A percentile compares a stretch with the other conserved stretches of the same genome.
phyloP scores from a whole-genome alignment of 2,329 filamentous ascomycete species.

The Calonectria pseudoturangicola region DNA sequence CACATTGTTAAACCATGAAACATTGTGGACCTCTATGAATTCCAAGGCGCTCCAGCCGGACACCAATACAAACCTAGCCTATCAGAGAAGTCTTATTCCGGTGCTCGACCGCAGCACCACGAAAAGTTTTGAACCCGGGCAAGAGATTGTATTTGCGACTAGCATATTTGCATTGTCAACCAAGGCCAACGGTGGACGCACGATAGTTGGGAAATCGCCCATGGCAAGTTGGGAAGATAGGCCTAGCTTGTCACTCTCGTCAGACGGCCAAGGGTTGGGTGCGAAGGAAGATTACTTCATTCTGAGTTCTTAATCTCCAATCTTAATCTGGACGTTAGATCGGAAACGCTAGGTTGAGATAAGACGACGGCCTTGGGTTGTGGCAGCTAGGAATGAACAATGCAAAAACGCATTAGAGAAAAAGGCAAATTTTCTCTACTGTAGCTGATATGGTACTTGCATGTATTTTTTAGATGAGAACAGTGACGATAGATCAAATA shows the following conservation, averaged over 20 bases:
- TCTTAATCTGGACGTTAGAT: background rate
- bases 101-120: slow-evolving; percentile 10
- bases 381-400: too few species aligned
- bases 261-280: too few species aligned
- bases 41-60: slow-evolving; percentile 44
- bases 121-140: background rate
- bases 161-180: slow-evolving; percentile 41
- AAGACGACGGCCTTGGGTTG: too few species aligned
- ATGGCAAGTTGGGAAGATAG: slow-evolving; percentile 37
- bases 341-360: too few species aligned
- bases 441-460: too few species aligned
- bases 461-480: too few species aligned
- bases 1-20: background rate
- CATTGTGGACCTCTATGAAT: background rate
- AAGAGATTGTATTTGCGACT: slow-evolving; percentile 15
- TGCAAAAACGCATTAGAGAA: too few species aligned
- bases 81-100: slow-evolving; percentile 46
- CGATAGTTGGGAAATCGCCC: rapidly evolving
- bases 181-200: background rate
- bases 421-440: too few species aligned
- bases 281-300: slow-evolving; percentile 1
- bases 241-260: background rate
- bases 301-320: background rate
- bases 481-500: too few species aligned
- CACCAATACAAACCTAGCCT: slow-evolving; percentile 45